Percentiles rank a stretch among this genome's conserved stretches.
phyloP scores from a whole-genome alignment of 331 rosid species.

The Quercus phellos region DNA sequence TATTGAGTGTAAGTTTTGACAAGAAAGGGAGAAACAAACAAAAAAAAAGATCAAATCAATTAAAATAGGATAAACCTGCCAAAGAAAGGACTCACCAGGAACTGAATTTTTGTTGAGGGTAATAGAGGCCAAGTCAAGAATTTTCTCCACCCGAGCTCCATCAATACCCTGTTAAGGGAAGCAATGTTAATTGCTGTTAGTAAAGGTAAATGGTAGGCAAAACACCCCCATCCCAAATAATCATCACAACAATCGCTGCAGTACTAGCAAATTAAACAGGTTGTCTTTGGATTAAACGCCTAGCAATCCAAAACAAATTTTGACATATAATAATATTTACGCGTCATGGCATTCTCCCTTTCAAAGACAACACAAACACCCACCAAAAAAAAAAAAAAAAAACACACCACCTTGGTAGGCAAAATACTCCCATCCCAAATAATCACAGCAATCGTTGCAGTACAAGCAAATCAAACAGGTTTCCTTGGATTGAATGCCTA shows the following conservation, averaged over 20 bases:
- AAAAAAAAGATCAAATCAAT: not conserved
- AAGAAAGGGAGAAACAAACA: not conserved
- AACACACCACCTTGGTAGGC: too few relatives aligned
- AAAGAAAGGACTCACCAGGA: slow-evolving; percentile 52
- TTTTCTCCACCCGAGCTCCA: slow-evolving; percentile 91
- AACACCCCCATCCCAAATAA: not conserved
- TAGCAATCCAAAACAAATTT: too few relatives aligned
- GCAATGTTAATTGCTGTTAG: slow-evolving; percentile 6
- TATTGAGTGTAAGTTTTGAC: slow-evolving; percentile 17
- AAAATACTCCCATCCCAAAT: not conserved
- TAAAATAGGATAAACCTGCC: not conserved
- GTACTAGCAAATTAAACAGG: too few relatives aligned
- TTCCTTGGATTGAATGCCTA: too few relatives aligned
- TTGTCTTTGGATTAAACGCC: too few relatives aligned
- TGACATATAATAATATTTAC: too few relatives aligned
- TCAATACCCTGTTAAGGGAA: slow-evolving; percentile 59
- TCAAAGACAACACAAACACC: too few relatives aligned
- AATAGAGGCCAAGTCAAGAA: slow-evolving; percentile 86
- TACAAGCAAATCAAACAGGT: too few relatives aligned
- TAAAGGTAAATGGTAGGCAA: not conserved
- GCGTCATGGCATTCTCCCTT: too few relatives aligned
- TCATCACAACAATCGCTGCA: too few relatives aligned
- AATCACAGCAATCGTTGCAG: too few relatives aligned
- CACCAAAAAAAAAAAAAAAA: too few relatives aligned
- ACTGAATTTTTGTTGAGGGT: slow-evolving; percentile 94